Evolutionary conservation across 352 stramenopile species (phyloP), one percentile per base, ranked within the genome.

Genomic region (Pythium plurisporium): DNA sequence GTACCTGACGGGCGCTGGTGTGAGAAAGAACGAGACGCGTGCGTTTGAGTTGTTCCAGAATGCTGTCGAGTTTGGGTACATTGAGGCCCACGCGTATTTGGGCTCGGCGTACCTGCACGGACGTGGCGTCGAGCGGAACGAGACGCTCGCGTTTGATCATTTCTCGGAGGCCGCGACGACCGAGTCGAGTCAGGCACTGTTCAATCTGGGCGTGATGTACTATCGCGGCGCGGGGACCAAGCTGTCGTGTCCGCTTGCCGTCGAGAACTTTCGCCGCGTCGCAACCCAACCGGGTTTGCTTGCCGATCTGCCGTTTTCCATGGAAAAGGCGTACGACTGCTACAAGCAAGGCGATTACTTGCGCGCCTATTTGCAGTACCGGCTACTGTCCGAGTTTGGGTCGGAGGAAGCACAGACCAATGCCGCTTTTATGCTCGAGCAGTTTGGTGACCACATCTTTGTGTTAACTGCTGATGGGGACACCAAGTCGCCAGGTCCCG

Each of bases 161-260:
- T 91, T 89, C 41, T 52, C 69, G 31, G 59, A 78, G 15, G 82
- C 82, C n/a, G 71, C 74, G 1, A 64, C 59, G 25, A 70, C 68
- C 1, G 50, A 80, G 47, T 86, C 76, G 6, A 82, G 68, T 29
- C 76, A 85, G 41, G 66, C 79, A 12, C 38, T 86, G 14, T 87
- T 89, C 55, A 87, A 90, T 42, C 53, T 91, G n/a, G 82, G 73
- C 3, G 69, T 89, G 31, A 83, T 93, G 82, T 74, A 91, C 54
- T 91, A 76, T 51, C 69, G 62, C 23, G 82, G 79, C 26, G 60
- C 81, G 19, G 80, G 80, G 3, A 87, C 74, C 5, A 57, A 67
- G 11, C 55, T 55, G 15, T 83, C 74, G 9, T 93, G 82, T 42
- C 44, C 43, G 1, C 47, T 49, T 11, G 78, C 82, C 0, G 34